Percentiles rank a stretch among this genome's conserved stretches.
Evolutionary conservation across 345 rosid genomes (phyloP).

Genomic region (Combretum micranthum): DNA sequence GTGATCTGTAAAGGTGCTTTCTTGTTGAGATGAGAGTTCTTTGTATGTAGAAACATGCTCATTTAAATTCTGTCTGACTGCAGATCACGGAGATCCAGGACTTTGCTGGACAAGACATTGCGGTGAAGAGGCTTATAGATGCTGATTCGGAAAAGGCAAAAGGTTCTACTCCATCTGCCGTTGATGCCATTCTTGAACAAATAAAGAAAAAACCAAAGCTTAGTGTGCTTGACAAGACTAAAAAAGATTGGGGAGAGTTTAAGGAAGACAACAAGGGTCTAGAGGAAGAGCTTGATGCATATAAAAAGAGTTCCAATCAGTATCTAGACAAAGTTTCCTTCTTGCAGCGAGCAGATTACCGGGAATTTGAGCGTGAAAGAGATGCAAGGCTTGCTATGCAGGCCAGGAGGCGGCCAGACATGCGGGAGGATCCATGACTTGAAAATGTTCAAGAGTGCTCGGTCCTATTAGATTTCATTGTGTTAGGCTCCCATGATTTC

Average conservation of each 20-base stretch:
- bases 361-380: conserved; percentile 95
- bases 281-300: conserved; percentile 80
- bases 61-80: not conserved
- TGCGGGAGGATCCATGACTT: conserved; percentile 43
- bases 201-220: conserved; percentile 87
- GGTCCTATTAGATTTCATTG: no score
- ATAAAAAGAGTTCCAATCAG: conserved; percentile 92
- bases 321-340: conserved; percentile 79
- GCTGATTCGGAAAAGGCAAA: conserved; percentile 69
- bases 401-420: conserved; percentile 52
- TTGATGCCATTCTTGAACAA: conserved; percentile 86
- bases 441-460: not conserved
- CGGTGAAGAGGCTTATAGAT: conserved; percentile 58
- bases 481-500: no score
- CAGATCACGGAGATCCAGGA: conserved; percentile 79
- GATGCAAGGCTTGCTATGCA: conserved; percentile 82
- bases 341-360: conserved; percentile 71
- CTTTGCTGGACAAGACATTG: conserved; percentile 81
- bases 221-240: conserved; percentile 87
- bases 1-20: not conserved
- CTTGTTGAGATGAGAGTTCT: not conserved
- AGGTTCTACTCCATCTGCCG: conserved; percentile 51
- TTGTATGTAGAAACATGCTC: not conserved
- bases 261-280: conserved; percentile 79
- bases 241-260: conserved; percentile 95